Evolutionary conservation across 1,139 yeast genomes (phyloP).

Genomic region (Geotrichum phurueaensis): DNA sequence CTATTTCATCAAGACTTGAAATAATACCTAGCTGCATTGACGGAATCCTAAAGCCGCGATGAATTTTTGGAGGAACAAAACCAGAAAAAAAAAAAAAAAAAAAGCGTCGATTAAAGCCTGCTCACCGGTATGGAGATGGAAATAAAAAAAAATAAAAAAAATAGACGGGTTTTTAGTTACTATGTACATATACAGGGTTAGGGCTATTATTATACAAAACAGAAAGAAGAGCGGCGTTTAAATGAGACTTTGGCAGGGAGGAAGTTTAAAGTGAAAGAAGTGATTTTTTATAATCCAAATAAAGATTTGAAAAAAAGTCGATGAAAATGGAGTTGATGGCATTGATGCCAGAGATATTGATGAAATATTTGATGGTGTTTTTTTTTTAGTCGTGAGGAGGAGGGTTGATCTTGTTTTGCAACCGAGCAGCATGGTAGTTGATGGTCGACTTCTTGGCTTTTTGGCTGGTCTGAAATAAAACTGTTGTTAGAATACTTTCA

Average conservation of each 20-base stretch:
- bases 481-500: not conserved
- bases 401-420: conserved; percentile 73
- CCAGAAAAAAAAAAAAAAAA: too few relatives aligned
- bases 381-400: conserved; percentile 55
- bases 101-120: too few relatives aligned
- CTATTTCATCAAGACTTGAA: too few relatives aligned
- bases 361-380: not conserved
- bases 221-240: not conserved
- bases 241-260: too few relatives aligned
- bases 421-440: conserved; percentile 78
- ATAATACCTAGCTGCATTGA: too few relatives aligned
- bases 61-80: too few relatives aligned
- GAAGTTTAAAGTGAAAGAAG: not conserved
- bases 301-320: not conserved
- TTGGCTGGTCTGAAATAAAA: conserved; percentile 17
- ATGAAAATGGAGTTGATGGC: not conserved
- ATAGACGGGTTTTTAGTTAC: not conserved
- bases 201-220: not conserved
- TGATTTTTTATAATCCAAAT: too few relatives aligned
- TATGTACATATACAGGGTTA: not conserved
- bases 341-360: not conserved
- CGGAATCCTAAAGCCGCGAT: too few relatives aligned
- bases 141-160: not conserved
- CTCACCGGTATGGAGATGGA: not conserved
- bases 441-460: conserved; percentile 45